phyloP scores from a whole-genome alignment of 140 eudicot genomes.

The Anethum foeniculum region DNA sequence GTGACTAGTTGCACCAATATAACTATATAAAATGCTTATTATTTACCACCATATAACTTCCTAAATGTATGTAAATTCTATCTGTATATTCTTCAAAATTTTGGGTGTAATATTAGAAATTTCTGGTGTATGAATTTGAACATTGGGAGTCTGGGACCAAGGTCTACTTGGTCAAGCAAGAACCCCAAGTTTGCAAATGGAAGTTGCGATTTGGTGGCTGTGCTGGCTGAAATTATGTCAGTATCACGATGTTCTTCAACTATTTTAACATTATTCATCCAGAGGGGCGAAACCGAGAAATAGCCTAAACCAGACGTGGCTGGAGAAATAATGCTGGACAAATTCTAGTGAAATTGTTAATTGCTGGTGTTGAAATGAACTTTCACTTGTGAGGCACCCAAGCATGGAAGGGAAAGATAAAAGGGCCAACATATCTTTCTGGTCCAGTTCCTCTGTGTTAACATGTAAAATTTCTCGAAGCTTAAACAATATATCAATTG shows the following conservation, averaged over 20 bases:
- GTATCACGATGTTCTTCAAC: conserved; percentile 20
- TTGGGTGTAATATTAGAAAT: neutral
- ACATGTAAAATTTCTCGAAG: conserved; percentile 38
- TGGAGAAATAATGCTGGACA: conserved; percentile 46
- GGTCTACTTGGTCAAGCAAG: conserved; percentile 28
- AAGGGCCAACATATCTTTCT: conserved; percentile 21
- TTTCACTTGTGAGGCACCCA: conserved; percentile 17
- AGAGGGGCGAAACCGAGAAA: conserved; percentile 34
- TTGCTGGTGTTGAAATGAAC: conserved; percentile 18
- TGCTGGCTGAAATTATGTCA: conserved; percentile 39
- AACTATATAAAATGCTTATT: neutral
- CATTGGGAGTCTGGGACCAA: conserved; percentile 24
- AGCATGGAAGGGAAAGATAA: conserved; percentile 30
- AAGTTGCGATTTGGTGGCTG: conserved; percentile 32
- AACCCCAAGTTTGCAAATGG: conserved; percentile 22
- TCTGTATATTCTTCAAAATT: neutral
- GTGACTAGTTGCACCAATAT: neutral
- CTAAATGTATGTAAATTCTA: neutral
- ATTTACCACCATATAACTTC: neutral
- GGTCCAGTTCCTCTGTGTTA: conserved; percentile 35
- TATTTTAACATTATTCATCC: conserved; percentile 23
- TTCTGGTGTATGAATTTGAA: conserved; percentile 22
- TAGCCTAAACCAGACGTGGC: conserved; percentile 41
- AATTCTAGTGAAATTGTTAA: conserved; percentile 22
- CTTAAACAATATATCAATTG: conserved; percentile 27